phyloP scores from a whole-genome alignment of 441 rosid species.

The Pelargonium citronellum region DNA sequence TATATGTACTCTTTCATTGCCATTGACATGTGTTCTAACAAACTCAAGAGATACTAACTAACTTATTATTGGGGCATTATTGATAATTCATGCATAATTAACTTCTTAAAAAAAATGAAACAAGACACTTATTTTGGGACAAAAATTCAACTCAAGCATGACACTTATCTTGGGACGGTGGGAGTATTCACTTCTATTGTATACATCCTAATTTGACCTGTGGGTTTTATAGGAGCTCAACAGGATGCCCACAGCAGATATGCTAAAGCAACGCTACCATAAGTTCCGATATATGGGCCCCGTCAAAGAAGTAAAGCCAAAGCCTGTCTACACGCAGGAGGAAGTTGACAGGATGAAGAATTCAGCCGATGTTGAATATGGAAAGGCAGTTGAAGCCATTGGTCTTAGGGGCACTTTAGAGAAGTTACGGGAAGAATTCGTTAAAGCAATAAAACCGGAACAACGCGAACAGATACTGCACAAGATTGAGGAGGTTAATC shows the following conservation, averaged over 20 bases:
- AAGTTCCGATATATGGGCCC: neutral
- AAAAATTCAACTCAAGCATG: too few relatives aligned
- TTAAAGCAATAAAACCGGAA: neutral
- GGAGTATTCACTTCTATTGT: neutral
- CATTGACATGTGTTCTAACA: too few relatives aligned
- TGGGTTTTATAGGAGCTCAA: neutral
- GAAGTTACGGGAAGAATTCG: neutral
- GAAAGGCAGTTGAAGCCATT: neutral
- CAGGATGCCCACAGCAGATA: neutral
- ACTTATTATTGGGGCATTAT: too few relatives aligned
- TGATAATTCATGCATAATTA: too few relatives aligned
- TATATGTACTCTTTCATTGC: too few relatives aligned
- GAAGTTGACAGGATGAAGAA: neutral
- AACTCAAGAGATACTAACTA: too few relatives aligned
- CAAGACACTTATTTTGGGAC: too few relatives aligned
- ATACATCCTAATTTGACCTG: neutral
- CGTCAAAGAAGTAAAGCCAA: neutral
- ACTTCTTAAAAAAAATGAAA: too few relatives aligned
- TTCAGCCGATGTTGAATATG: neutral
- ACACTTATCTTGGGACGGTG: too few relatives aligned
- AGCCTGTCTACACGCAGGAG: neutral
- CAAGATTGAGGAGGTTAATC: neutral
- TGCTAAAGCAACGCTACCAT: constrained; percentile 1
- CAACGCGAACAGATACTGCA: neutral
- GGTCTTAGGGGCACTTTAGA: neutral